Conservation (phyloP, 2,329 filamentous ascomycete genomes). For the Diaporthe aspalathi region DNA sequence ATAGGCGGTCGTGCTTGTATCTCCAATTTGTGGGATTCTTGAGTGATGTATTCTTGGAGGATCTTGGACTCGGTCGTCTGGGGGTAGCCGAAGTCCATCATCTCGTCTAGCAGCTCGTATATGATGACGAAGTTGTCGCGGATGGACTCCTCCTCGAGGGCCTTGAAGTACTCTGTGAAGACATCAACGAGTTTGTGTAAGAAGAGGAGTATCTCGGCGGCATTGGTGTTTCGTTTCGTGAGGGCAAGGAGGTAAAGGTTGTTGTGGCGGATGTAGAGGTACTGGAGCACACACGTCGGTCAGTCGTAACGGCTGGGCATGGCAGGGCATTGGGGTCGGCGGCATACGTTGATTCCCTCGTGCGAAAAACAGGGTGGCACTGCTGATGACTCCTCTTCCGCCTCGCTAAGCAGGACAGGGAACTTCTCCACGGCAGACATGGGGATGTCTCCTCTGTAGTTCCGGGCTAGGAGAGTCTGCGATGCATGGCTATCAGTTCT, state of each 20-base stretch:
- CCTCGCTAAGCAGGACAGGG: constrained; percentile 93
- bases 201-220: constrained; percentile 97
- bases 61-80: constrained; percentile 99
- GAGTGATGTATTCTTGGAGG: constrained; percentile 98
- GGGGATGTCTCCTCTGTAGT: constrained; percentile 98
- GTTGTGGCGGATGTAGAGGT: constrained; percentile 99
- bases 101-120: constrained; percentile 98
- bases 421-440: constrained; percentile 99
- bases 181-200: constrained; percentile 98
- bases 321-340: neutral
- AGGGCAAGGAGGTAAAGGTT: constrained; percentile 98
- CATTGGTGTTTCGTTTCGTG: constrained; percentile 99
- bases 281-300: constrained; percentile 62
- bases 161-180: constrained; percentile 99
- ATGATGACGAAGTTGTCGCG: constrained; percentile 99
- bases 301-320: constrained; percentile 26
- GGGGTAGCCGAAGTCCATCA: constrained; percentile 99
- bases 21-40: constrained; percentile 98
- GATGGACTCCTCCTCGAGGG: constrained; percentile 97
- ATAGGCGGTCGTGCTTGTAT: constrained; percentile 96
- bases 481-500: constrained; percentile 33
- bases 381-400: constrained; percentile 98
- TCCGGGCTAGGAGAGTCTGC: constrained; percentile 96
- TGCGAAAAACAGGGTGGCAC: constrained; percentile 98
- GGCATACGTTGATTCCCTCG: constrained; percentile 91